Evolutionary conservation across 208 protist genomes (phyloP).

Genomic region (Crithidia sp.): DNA sequence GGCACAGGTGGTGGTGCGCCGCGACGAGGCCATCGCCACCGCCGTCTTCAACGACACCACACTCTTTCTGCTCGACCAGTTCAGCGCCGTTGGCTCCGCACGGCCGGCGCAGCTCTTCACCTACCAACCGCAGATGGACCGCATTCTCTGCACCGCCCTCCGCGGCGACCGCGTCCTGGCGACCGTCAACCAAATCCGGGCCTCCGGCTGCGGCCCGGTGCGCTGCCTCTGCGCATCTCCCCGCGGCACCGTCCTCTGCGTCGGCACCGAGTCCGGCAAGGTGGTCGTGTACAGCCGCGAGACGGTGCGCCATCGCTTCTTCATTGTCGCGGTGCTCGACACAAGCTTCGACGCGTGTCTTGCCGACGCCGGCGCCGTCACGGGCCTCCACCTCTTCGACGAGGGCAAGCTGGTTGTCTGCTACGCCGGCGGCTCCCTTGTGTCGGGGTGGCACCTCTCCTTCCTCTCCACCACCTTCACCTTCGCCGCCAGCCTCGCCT

Average conservation of each 20-base stretch:
- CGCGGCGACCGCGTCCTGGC: conserved; percentile 33
- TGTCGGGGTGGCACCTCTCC: conserved; percentile 63
- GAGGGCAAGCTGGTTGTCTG: conserved; percentile 49
- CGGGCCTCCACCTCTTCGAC: conserved; percentile 42
- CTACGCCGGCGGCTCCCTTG: conserved; percentile 29
- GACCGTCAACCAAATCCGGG: conserved; percentile 36
- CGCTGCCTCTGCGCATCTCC: conserved; percentile 47
- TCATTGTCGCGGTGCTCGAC: conserved; percentile 45
- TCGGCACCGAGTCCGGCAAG: conserved; percentile 50
- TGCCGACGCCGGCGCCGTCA: conserved; percentile 20
- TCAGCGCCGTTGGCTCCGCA: conserved; percentile 21
- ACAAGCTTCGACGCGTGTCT: conserved; percentile 7
- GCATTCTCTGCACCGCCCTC: conserved; percentile 35
- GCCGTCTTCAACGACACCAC: conserved; percentile 8
- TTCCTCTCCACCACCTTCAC: conserved; percentile 36
- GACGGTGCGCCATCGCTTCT: conserved; percentile 30
- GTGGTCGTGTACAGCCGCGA: conserved; percentile 61
- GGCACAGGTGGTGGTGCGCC: conserved; percentile 19
- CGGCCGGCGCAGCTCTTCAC: conserved; percentile 29
- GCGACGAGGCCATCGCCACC: background rate
- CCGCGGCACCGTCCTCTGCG: conserved; percentile 57
- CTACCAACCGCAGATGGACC: conserved; percentile 42
- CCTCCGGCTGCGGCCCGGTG: conserved; percentile 50
- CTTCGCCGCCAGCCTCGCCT: conserved; percentile 37
- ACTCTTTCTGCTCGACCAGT: conserved; percentile 22